Evolutionary conservation across 306 rosid species (phyloP), one percentile per base, ranked within the genome.

Genomic region (Cyclanthera cordifolia): DNA sequence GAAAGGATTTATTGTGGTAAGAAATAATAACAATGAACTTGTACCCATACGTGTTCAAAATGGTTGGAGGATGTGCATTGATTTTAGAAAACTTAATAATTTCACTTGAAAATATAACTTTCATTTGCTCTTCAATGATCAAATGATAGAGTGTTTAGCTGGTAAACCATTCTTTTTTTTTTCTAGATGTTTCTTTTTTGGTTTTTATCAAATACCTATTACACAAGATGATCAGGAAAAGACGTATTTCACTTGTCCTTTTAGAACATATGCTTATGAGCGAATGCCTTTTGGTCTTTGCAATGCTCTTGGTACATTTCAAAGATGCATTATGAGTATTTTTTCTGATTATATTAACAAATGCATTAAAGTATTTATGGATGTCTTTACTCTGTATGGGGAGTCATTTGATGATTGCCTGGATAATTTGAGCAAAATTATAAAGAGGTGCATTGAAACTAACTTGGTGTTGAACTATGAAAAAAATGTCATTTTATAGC

Each of bases 361-460:
- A 7, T 13, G 46, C 24, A 66, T 66, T 6, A 37, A 66, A 6
- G 53, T 8, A 4, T 66, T 66, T 15, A 19, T 13, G 45, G 12
- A 16, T n/a, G n/a, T n/a, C n/a, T n/a, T n/a, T n/a, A n/a, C n/a
- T n/a, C n/a, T n/a, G n/a, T 15, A 19, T 13, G 45, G 12, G 4
- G 56, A 52, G 1, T 17, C 32, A 14, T 43, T 66, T 66, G n/a
- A 17, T 46, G 8, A 20, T 2, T 19, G 71, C 12, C 14, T 66
- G 5, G 9, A 4, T 21, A 65, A 65, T 24, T 24, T 41, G 2
- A 14, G 53, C 6, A 14, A 8, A 3, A 27, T 65, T 16, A 17
- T 66, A 4, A 17, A 66, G 23, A 43, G 71, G 46, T 66, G 71
- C 8, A 19, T 15, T 13, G 71, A 66, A 46, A 41, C 71, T 19